Evolutionary conservation across 331 rosid species (phyloP).

Genomic region (Cydonia oblonga): DNA sequence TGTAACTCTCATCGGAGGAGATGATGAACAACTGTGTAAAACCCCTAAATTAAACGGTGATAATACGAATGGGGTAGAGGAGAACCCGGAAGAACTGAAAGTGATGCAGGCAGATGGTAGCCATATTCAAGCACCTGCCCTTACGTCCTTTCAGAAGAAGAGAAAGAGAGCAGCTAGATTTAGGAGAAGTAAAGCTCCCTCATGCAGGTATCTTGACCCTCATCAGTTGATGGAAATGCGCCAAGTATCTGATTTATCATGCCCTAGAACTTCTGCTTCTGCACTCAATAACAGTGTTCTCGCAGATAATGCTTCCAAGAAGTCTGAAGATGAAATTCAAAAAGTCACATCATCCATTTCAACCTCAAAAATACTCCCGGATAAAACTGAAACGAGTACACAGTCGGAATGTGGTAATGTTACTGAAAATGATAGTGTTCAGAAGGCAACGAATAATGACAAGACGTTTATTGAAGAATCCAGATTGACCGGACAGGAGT

Average conservation of each 20-base stretch:
- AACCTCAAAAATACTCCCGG: constrained; percentile 7
- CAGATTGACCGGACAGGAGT: constrained; percentile 31
- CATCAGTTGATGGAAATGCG: constrained; percentile 22
- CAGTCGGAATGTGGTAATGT: constrained; percentile 17
- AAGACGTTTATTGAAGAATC: constrained; percentile 25
- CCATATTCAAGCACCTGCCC: constrained; percentile 4
- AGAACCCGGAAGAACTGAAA: constrained; percentile 23
- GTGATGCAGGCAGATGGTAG: constrained; percentile 17
- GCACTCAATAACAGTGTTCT: constrained; percentile 14
- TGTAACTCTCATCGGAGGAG: constrained; percentile 25
- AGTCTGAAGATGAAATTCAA: constrained; percentile 27
- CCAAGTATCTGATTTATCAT: constrained; percentile 14
- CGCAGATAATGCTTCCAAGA: constrained; percentile 20
- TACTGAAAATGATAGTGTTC: constrained; percentile 28
- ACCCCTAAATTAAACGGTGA: constrained; percentile 20
- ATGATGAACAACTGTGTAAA: constrained; percentile 20
- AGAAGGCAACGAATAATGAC: constrained; percentile 20
- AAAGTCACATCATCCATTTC: constrained; percentile 24
- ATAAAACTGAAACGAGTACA: constrained; percentile 15
- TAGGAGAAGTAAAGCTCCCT: constrained; percentile 12
- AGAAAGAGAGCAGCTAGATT: constrained; percentile 21
- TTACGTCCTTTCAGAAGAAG: constrained; percentile 19
- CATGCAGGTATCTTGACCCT: constrained; percentile 14
- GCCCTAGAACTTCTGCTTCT: constrained; percentile 18
- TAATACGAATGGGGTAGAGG: constrained; percentile 19